Base-by-base conservation (phyloP, 2,329 filamentous ascomycete species). In the Aspergillus japonicus region DNA sequence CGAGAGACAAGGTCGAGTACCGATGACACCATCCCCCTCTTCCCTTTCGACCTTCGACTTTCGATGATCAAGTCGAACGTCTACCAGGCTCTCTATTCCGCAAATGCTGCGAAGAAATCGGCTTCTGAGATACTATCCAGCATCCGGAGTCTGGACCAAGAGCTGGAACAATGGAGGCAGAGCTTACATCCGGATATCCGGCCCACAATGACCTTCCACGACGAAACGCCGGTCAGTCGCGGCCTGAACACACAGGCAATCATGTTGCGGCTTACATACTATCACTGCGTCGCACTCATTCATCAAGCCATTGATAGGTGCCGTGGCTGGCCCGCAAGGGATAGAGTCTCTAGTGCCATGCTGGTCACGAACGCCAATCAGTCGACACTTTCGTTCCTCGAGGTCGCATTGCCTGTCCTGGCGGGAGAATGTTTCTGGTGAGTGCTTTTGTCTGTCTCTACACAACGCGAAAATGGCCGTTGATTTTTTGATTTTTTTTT, bases 81-180 rank as follows among this genome's bases (percentile, higher is more conserved):
- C 1, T 77, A 74, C 42, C 71, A 70, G 1, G 64, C 73, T 0
- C 72, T 85, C 0, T 84, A 83, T 59, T 83, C 82, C 0, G 69
- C 72, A 1, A 63, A 72, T 1, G 76, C 80, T 0, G 80, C 0
- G 78, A 84, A 47, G 12, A 16, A 16, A 12, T 12, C 33, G 33
- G 12, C 12, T 35, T 16, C 33, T 35, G 33, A 35, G 4, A 66
- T 84, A 0, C 68, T 85, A 0, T 71, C 74, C 2, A 76, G 78
- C 10, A 83, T 85, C 7, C 76, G 82, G 10, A 75, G 80, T 62
- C 73, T 85, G 0, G 83, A 85, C 53, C 78, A 81, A 16, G 78
- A 82, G 21, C 68, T 85, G 0, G 83, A 85, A 51, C 66, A 68
- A 8, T 85, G 83, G 83, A 75, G 82, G 0, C 59, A 75, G 4